phyloP scores from a whole-genome alignment of 495 filamentous ascomycete genomes.

The Oidiodendron maius region DNA sequence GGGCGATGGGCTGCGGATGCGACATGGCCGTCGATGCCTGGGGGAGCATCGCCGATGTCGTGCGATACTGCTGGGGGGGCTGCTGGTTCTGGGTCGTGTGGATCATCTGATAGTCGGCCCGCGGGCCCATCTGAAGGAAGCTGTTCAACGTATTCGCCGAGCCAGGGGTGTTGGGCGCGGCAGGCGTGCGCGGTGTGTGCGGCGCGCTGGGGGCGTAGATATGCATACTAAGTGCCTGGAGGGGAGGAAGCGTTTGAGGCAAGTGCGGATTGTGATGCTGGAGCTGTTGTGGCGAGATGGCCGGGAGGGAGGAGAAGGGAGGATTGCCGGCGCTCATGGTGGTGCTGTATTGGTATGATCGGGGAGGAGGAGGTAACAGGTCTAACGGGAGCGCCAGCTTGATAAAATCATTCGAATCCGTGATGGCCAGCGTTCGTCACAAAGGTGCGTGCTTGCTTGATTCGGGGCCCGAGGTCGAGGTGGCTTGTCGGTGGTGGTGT shows the following conservation, averaged over 20 bases:
- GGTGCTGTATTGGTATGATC: slow-evolving; percentile 20
- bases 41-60: slow-evolving; percentile 56
- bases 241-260: slow-evolving; percentile 64
- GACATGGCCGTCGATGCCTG: slow-evolving; percentile 58
- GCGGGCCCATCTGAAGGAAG: slow-evolving; percentile 18
- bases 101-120: slow-evolving; percentile 18
- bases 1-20: slow-evolving; percentile 67
- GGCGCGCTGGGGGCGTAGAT: slow-evolving; percentile 54
- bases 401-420: slow-evolving; percentile 16
- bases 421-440: too few species aligned
- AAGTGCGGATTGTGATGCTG: slow-evolving; percentile 49
- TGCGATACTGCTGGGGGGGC: slow-evolving; percentile 50
- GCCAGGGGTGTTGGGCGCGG: slow-evolving; percentile 52
- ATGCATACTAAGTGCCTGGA: slow-evolving; percentile 56
- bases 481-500: too few species aligned
- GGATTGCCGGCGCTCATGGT: slow-evolving; percentile 19
- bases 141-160: slow-evolving; percentile 40
- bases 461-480: too few species aligned
- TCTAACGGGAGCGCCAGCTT: not conserved
- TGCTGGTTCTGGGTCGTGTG: slow-evolving; percentile 39
- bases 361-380: slow-evolving; percentile 5
- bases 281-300: slow-evolving; percentile 45
- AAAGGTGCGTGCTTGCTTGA: too few species aligned
- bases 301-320: slow-evolving; percentile 17
- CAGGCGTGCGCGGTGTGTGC: slow-evolving; percentile 56